Percentiles rank a stretch among this genome's conserved stretches.
Evolutionary conservation across 2,329 filamentous ascomycete genomes (phyloP).

Genomic region (Ophiostoma sp.): DNA sequence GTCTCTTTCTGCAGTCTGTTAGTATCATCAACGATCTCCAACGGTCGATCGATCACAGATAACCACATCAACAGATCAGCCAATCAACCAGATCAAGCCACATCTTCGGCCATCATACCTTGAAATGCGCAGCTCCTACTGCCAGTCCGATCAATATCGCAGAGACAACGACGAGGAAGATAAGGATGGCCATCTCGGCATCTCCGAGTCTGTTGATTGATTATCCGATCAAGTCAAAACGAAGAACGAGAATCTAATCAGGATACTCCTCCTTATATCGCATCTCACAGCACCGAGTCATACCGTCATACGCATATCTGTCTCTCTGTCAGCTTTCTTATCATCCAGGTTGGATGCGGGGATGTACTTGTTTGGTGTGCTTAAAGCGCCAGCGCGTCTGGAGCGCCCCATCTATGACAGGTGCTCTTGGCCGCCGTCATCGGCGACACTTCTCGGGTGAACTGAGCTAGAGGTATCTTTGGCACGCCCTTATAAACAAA

Average conservation of each 20-base stretch:
- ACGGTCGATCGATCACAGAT: background rate
- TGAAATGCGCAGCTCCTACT: background rate
- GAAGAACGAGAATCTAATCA: background rate
- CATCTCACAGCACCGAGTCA: background rate
- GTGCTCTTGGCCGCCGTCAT: constrained; percentile 9
- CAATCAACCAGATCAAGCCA: background rate
- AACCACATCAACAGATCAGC: background rate
- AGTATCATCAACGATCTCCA: too few relatives aligned
- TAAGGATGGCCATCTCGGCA: background rate
- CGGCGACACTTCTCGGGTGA: constrained; percentile 14
- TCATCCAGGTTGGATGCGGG: background rate
- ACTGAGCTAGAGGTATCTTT: background rate
- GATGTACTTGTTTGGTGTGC: background rate
- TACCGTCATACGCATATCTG: background rate
- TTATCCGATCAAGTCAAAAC: background rate
- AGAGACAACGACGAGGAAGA: background rate
- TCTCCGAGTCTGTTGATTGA: background rate
- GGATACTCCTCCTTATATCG: background rate
- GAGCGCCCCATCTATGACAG: background rate
- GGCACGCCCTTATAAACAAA: background rate
- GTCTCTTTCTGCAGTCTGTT: background rate
- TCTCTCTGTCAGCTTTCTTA: background rate
- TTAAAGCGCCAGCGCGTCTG: background rate
- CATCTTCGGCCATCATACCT: background rate
- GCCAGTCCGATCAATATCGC: background rate